phyloP scores from a whole-genome alignment of 371 early-diverging fungal species.

The Phascolomyces articulosus region DNA sequence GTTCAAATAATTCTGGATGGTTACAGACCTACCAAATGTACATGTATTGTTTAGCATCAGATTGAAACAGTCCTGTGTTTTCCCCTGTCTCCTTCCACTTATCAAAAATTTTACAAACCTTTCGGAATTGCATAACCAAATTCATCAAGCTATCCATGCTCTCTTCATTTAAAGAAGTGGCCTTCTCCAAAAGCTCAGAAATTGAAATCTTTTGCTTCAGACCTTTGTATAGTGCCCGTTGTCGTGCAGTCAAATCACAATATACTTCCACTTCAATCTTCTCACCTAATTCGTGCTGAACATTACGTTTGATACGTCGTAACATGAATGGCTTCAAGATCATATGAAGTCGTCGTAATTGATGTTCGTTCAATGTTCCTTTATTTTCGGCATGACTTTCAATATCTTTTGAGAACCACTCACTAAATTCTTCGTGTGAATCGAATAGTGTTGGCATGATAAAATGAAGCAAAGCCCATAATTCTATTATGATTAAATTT shows the following conservation, averaged over 20 bases:
- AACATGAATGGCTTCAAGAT: constrained; percentile 99
- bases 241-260: constrained; percentile 86
- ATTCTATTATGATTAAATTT: constrained; percentile 52
- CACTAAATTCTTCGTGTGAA: constrained; percentile 92
- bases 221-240: constrained; percentile 78
- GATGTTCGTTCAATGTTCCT: constrained; percentile 85
- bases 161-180: constrained; percentile 64
- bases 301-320: constrained; percentile 95
- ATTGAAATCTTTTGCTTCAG: constrained; percentile 85
- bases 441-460: constrained; percentile 99
- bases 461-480: constrained; percentile 98
- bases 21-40: constrained; percentile 75
- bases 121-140: constrained; percentile 97
- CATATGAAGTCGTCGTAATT: constrained; percentile 91
- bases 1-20: constrained; percentile 98
- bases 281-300: constrained; percentile 94
- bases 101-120: constrained; percentile 41
- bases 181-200: constrained; percentile 79
- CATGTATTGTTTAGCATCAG: not conserved
- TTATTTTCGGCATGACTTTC: constrained; percentile 91
- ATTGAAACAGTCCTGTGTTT: not conserved
- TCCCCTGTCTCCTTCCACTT: not conserved
- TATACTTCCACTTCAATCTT: constrained; percentile 89
- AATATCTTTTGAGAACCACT: constrained; percentile 96
- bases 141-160: constrained; percentile 89